These are phyloP conservation scores for Monosporascus sp. DNA, from an alignment of 2,329 filamentous ascomycete species.

Conservation along the genomic window DNA sequence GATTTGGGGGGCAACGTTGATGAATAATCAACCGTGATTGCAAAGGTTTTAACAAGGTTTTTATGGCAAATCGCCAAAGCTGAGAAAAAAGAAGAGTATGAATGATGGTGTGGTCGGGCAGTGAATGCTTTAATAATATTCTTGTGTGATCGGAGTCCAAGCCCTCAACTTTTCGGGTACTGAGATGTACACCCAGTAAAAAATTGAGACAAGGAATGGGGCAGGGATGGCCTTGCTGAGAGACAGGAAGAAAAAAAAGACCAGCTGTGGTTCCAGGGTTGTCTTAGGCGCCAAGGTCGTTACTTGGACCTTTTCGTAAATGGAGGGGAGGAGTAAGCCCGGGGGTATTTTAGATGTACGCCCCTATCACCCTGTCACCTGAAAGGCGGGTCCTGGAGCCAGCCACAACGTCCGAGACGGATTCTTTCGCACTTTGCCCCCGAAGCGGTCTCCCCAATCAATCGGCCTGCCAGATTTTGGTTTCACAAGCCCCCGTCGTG, in stretches of 20 bases:
- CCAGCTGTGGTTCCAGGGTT: neutral
- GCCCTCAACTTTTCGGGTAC: too few species aligned
- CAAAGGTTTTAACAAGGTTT: slow-evolving; percentile 16
- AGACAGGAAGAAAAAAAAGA: neutral
- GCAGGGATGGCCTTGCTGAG: neutral
- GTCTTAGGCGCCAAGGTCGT: neutral
- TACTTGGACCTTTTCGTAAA: neutral
- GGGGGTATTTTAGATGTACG: slow-evolving; percentile 7
- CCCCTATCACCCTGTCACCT: neutral
- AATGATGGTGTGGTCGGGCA: slow-evolving; percentile 17
- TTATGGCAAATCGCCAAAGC: slow-evolving; percentile 25
- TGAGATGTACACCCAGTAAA: neutral
- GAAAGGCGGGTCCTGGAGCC: neutral
- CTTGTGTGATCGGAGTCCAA: too few species aligned
- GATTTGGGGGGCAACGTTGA: slow-evolving; percentile 6
- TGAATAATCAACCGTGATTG: neutral
- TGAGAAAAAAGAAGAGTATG: slow-evolving; percentile 14
- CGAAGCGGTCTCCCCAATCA: neutral
- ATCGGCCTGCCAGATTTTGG: neutral
- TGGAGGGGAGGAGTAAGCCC: slow-evolving; percentile 5
- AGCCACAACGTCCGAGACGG: slow-evolving; percentile 24
- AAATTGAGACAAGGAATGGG: slow-evolving; percentile 5
- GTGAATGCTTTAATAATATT: slow-evolving; percentile 22
- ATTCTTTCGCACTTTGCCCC: slow-evolving; percentile 22
- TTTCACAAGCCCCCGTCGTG: neutral